Conservation (phyloP, 2,329 filamentous ascomycete species). For the Colletotrichum musae region DNA sequence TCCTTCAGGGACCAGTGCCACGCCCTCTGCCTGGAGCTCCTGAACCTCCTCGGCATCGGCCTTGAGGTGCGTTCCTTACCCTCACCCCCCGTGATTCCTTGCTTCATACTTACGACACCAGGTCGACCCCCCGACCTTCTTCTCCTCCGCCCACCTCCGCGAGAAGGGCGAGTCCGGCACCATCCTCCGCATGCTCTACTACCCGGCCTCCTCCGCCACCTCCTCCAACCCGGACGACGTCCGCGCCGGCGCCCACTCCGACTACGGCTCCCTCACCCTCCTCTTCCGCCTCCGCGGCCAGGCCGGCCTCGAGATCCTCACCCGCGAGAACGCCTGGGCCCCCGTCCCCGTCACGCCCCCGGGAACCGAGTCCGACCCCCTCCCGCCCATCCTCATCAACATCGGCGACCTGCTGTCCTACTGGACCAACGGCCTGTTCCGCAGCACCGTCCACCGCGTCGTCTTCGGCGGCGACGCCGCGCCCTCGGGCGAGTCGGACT, state of each 20-base stretch:
- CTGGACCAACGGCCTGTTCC: constrained; percentile 91
- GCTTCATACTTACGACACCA: constrained; percentile 41
- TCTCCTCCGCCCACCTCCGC: constrained; percentile 65
- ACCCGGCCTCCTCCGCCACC: constrained; percentile 69
- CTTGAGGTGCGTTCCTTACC: constrained; percentile 68
- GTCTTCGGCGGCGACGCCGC: constrained; percentile 67
- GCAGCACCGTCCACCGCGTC: constrained; percentile 91
- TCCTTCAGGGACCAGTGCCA: constrained; percentile 81
- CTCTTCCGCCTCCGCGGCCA: constrained; percentile 90
- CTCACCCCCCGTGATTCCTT: constrained; percentile 19
- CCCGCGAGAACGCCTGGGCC: constrained; percentile 68
- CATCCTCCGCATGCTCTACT: constrained; percentile 81
- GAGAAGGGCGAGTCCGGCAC: constrained; percentile 64
- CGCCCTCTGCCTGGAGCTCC: constrained; percentile 78
- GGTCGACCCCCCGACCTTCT: constrained; percentile 67
- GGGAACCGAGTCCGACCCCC: constrained; percentile 69
- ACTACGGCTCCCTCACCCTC: constrained; percentile 82
- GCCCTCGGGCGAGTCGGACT: constrained; percentile 60
- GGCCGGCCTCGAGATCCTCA: constrained; percentile 87
- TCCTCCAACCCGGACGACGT: constrained; percentile 71
- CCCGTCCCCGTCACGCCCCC: constrained; percentile 77
- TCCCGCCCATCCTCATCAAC: constrained; percentile 86
- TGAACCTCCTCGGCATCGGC: constrained; percentile 83
- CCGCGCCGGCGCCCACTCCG: constrained; percentile 91
- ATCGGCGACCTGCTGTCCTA: constrained; percentile 80